Conservation (phyloP, 768 basidiomycete genomes). For the Leccinum ochraceum region DNA sequence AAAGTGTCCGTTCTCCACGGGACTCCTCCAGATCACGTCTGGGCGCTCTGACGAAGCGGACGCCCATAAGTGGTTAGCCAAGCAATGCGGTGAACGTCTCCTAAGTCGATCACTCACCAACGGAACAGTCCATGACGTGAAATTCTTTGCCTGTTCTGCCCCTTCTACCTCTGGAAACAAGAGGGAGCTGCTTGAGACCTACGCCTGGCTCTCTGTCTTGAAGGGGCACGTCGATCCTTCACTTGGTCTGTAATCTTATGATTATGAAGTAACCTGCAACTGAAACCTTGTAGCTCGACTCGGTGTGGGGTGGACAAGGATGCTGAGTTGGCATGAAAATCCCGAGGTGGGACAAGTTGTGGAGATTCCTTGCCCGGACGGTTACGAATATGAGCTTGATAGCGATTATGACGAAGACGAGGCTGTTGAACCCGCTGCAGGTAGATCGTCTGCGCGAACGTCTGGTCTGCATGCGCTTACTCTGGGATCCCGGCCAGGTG, state of each 20-base stretch:
- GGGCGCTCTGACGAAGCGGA: neutral
- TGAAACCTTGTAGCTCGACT: constrained; percentile 17
- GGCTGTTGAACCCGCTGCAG: neutral
- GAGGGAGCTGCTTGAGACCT: constrained; percentile 1
- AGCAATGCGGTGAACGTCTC: constrained; percentile 7
- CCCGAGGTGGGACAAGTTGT: neutral
- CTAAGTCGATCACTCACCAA: constrained; percentile 19
- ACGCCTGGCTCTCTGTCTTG: constrained; percentile 20
- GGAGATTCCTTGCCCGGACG: constrained; percentile 10
- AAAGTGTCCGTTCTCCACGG: constrained; percentile 15
- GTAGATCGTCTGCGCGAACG: neutral
- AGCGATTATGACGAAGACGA: constrained; percentile 29
- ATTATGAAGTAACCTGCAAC: neutral
- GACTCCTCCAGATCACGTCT: constrained; percentile 12
- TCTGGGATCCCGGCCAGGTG: constrained; percentile 2
- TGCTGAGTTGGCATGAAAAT: neutral
- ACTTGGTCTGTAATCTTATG: constrained; percentile 8
- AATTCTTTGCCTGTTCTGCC: constrained; percentile 17
- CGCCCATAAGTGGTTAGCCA: constrained; percentile 4
- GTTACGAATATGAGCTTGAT: constrained; percentile 24
- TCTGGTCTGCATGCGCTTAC: constrained; percentile 1
- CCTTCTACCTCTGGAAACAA: neutral
- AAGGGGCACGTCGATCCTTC: constrained; percentile 8
- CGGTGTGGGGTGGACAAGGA: constrained; percentile 8
- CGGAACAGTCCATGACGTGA: constrained; percentile 21